Percentiles rank a stretch among this genome's conserved stretches.
phyloP scores from a whole-genome alignment of 495 filamentous ascomycete species.

The Letharia columbiana region DNA sequence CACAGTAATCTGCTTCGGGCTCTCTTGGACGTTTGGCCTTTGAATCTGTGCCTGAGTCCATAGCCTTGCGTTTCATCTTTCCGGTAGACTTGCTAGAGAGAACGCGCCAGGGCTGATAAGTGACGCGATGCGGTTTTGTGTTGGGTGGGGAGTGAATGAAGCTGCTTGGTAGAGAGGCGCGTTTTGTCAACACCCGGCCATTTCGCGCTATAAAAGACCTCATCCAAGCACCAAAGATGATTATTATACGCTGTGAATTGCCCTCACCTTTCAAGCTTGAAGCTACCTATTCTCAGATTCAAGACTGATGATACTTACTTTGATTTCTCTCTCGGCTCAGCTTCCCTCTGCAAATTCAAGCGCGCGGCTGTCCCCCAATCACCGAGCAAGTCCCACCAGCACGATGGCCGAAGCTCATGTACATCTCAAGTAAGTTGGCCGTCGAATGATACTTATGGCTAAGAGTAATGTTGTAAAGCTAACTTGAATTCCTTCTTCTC shows the following conservation, averaged over 20 bases:
- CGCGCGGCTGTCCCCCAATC: neutral
- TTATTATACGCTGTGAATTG: neutral
- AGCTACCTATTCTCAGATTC: neutral
- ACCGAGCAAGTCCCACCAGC: neutral
- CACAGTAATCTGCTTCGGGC: conserved; percentile 31
- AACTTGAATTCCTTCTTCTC: neutral
- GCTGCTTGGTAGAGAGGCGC: neutral
- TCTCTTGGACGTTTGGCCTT: conserved; percentile 24
- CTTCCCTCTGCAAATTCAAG: neutral
- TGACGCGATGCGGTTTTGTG: neutral
- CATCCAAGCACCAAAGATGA: neutral
- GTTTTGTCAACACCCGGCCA: neutral
- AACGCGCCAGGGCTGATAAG: neutral
- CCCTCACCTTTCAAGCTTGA: neutral
- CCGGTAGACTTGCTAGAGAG: neutral
- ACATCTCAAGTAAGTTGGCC: neutral
- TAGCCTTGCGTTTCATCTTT: conserved; percentile 28
- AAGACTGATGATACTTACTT: neutral
- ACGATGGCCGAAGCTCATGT: neutral
- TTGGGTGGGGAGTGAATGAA: neutral
- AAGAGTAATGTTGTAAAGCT: neutral
- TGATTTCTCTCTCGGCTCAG: neutral
- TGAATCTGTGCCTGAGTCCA: conserved; percentile 1
- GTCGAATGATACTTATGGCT: neutral
- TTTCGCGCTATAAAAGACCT: neutral